phyloP scores from a whole-genome alignment of 257 asterid species.

The Avicennia marina region DNA sequence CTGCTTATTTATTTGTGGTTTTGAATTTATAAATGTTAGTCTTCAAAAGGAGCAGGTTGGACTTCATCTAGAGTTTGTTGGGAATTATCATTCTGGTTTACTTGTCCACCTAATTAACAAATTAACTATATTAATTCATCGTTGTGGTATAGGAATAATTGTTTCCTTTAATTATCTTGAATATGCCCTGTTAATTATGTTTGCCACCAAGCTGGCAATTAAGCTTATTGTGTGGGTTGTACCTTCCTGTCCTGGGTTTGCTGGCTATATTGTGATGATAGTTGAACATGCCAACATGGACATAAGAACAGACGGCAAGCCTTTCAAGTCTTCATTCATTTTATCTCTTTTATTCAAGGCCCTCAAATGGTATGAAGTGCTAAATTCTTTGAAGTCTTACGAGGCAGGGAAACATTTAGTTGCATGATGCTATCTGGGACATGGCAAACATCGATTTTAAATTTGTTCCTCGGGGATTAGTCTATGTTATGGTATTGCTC shows the following conservation, averaged over 20 bases:
- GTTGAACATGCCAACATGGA: too few relatives aligned
- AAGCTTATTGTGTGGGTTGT: too few relatives aligned
- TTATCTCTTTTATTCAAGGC: background rate
- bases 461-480: background rate
- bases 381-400: constrained; percentile 2
- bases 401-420: constrained; percentile 23
- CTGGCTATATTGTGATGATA: too few relatives aligned
- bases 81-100: constrained; percentile 21
- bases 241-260: too few relatives aligned
- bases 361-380: background rate
- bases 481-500: too few relatives aligned
- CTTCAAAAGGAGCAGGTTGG: too few relatives aligned
- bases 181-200: background rate
- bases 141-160: background rate
- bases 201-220: too few relatives aligned
- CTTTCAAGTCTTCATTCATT: too few relatives aligned
- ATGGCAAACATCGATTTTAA: constrained; percentile 14
- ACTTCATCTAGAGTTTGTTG: constrained; percentile 19
- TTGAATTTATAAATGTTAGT: constrained; percentile 7
- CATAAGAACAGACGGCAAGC: too few relatives aligned
- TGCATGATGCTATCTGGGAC: constrained; percentile 7
- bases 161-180: constrained; percentile 1
- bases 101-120: constrained; percentile 25
- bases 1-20: constrained; percentile 6
- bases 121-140: constrained; percentile 1